Base-by-base conservation (phyloP, 1,139 yeast genomes). In the Yamadazyma pseudoaaseri region DNA sequence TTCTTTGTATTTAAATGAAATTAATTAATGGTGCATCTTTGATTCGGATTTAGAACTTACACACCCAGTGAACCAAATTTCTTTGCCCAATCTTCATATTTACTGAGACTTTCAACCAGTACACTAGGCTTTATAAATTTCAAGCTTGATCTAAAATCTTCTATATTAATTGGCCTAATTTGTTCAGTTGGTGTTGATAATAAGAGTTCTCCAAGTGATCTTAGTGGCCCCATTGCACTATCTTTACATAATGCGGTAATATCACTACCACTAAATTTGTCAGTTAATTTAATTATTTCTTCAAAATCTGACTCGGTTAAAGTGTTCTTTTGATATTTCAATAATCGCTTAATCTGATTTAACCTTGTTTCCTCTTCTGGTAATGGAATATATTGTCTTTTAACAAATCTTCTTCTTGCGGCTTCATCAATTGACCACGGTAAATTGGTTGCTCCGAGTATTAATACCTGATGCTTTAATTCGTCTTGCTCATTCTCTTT, bases 351-450 rank as follows among this genome's bases (percentile, higher is more conserved):
- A 20, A 92, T 66, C 52, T 92, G 98, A 8, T 79, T 77, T 35
- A 68, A 60, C 39, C 98, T 65, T 0, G 97, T 89, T 45, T 83
- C 89, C 8, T 71, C 73, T 56, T 92, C 98, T 0, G 98, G 98
- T 36, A 92, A 65, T 3, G 98, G 98, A 36, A 92, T 92, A 58
- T 92, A 90, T 55, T 89, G 97, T 36, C 97, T 69, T 45, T 96
- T 74, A 5, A 86, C 96, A 63, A 92, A 92, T 48, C 98, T 74
- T 56, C 98, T 75, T 51, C 98, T 70, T 0, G 98, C 99, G 3
- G 98, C 98, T 56, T 94, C 98, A 60, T 92, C 99, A 42, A 92
- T 90, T 3, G 89, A 84, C 99, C 99, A 92, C 0, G 99, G 99
- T 44, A 92, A 61, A 56, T 92, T 92, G 0, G 99, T 92, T 1